These are phyloP conservation scores for Emergomyces pasteurianus DNA, from an alignment of 2,329 filamentous ascomycete species.

Conservation along the genomic window DNA sequence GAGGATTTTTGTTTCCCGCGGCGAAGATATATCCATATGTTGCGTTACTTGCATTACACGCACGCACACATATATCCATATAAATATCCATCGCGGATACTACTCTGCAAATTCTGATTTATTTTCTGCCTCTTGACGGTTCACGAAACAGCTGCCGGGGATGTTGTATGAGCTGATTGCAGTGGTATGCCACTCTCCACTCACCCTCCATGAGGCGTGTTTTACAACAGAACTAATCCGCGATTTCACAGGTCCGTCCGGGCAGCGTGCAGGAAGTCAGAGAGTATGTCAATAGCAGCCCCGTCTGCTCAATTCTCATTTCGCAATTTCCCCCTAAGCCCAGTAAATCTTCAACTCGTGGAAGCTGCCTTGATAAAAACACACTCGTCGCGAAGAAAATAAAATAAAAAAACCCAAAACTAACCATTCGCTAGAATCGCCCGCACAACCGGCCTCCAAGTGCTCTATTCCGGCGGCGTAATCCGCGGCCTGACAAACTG, in stretches of 20 bases:
- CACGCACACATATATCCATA: background rate
- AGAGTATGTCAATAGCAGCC: conserved; percentile 52
- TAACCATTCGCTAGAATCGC: conserved; percentile 55
- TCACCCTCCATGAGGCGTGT: background rate
- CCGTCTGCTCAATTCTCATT: background rate
- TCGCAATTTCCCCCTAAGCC: background rate
- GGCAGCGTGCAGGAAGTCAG: conserved; percentile 84
- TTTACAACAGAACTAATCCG: background rate
- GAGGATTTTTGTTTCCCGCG: background rate
- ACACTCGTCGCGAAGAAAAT: background rate
- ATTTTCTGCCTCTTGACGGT: background rate
- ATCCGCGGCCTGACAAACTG: conserved; percentile 90
- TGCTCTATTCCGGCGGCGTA: conserved; percentile 76
- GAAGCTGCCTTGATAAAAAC: background rate
- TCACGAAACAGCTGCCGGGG: conserved; percentile 10
- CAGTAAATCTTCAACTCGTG: background rate
- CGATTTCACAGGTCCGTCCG: conserved; percentile 62
- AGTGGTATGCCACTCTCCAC: conserved; percentile 52
- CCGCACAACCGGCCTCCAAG: conserved; percentile 66
- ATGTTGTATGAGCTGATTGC: conserved; percentile 99
- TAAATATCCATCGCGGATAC: background rate
- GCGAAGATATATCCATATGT: background rate
- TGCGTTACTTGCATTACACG: background rate
- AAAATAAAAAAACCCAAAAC: background rate
- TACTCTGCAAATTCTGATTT: background rate